Conservation (phyloP, 2,329 filamentous ascomycete genomes). For the Botrytis fragariae region DNA sequence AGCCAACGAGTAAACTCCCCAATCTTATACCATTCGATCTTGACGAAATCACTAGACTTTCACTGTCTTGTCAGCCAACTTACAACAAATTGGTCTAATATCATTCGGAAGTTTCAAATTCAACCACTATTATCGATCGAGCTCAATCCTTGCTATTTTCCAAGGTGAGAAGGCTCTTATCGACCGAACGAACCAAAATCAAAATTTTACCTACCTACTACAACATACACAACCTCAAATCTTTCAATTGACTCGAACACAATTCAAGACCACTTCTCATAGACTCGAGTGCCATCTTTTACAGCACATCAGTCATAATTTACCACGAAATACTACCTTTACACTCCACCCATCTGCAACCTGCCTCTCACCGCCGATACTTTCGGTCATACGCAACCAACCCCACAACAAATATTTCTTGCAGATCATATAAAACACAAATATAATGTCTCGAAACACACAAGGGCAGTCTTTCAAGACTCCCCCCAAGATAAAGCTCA, state of each 20-base stretch:
- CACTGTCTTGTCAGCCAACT: slow-evolving; percentile 33
- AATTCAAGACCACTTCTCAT: neutral
- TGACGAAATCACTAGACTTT: slow-evolving; percentile 66
- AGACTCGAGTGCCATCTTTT: neutral
- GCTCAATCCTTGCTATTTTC: slow-evolving; percentile 27
- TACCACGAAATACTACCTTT: neutral
- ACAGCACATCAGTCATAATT: neutral
- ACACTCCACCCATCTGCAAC: neutral
- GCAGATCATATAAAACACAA: slow-evolving; percentile 15
- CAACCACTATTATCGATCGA: slow-evolving; percentile 36
- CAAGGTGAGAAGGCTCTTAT: slow-evolving; percentile 21
- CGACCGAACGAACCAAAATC: slow-evolving; percentile 16
- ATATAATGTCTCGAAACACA: slow-evolving; percentile 46
- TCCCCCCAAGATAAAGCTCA: slow-evolving; percentile 21
- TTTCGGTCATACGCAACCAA: slow-evolving; percentile 13
- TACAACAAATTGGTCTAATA: slow-evolving; percentile 22
- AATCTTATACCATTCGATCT: slow-evolving; percentile 57
- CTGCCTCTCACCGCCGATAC: slow-evolving; percentile 28
- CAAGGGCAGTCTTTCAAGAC: slow-evolving; percentile 48
- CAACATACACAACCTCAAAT: neutral
- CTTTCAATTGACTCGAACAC: neutral
- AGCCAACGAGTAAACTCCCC: slow-evolving; percentile 66
- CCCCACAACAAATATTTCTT: slow-evolving; percentile 5
- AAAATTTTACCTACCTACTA: neutral
- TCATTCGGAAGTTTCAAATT: slow-evolving; percentile 38